A percentile compares a stretch with the other conserved stretches of the same genome.
phyloP scores from a whole-genome alignment of 2,329 filamentous ascomycete species.

The Sordariomycetes sp. region DNA sequence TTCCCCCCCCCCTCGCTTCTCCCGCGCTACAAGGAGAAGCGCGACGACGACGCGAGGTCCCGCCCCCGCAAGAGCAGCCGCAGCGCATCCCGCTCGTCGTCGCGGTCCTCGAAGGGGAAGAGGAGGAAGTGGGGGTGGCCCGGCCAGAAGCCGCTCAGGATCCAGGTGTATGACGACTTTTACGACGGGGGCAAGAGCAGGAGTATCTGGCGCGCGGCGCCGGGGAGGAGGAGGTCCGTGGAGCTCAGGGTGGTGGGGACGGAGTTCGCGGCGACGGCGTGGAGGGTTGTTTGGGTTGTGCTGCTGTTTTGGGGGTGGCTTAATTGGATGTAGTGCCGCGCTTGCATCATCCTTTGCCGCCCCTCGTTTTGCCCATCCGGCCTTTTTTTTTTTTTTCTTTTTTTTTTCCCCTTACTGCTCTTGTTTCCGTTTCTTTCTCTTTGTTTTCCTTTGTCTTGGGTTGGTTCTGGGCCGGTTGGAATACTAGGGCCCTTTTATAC shows the following conservation, averaged over 20 bases:
- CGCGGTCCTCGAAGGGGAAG: conserved; percentile 14
- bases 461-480: not conserved
- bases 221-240: conserved; percentile 15
- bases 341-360: not conserved
- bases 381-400: not conserved
- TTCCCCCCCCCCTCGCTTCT: conserved; percentile 13
- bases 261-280: conserved; percentile 49
- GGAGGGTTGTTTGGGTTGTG: conserved; percentile 50
- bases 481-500: not conserved
- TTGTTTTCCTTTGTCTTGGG: not conserved
- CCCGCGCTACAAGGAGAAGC: conserved; percentile 40
- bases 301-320: conserved; percentile 54
- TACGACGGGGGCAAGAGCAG: conserved; percentile 27
- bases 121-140: conserved; percentile 14
- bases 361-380: not conserved
- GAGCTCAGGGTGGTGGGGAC: conserved; percentile 32
- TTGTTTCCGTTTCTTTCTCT: not conserved
- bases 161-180: conserved; percentile 34
- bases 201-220: conserved; percentile 14
- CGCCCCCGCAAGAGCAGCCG: conserved; percentile 8
- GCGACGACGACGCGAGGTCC: conserved; percentile 26
- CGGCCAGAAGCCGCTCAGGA: conserved; percentile 30
- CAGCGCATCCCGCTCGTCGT: conserved; percentile 5
- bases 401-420: not conserved
- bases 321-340: conserved; percentile 31